A percentile compares a stretch with the other conserved stretches of the same genome.
These are phyloP conservation scores for Coemansia sp. DNA, from an alignment of 192 early-diverging fungal genomes.

Conservation along the genomic window DNA sequence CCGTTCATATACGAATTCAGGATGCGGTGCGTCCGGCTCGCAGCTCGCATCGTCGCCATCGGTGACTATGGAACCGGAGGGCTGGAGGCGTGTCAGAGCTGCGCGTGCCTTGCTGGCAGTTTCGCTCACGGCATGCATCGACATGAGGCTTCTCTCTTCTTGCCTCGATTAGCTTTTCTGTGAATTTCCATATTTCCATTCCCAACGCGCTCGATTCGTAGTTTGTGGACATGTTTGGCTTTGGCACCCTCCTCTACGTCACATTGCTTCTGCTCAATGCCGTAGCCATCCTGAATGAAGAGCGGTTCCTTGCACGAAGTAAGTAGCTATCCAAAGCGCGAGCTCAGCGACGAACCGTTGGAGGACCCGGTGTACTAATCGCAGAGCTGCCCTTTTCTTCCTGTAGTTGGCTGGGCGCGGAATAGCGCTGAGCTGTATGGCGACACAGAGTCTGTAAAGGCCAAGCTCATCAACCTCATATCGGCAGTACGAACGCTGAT, in stretches of 20 bases:
- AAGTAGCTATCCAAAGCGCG: slow-evolving; percentile 22
- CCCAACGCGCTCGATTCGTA: neutral
- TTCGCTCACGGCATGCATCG: neutral
- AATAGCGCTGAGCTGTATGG: slow-evolving; percentile 63
- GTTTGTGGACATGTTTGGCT: slow-evolving; percentile 54
- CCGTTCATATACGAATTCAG: too few species aligned
- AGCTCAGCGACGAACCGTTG: neutral
- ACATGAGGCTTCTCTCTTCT: neutral
- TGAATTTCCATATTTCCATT: neutral
- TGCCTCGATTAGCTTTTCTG: neutral
- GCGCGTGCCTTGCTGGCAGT: neutral
- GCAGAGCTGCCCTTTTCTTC: neutral
- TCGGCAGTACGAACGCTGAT: slow-evolving; percentile 86
- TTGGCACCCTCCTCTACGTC: slow-evolving; percentile 79
- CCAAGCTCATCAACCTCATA: slow-evolving; percentile 82
- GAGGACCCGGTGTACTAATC: neutral
- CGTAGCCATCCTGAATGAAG: slow-evolving; percentile 86
- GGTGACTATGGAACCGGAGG: neutral
- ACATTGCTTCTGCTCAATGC: slow-evolving; percentile 82
- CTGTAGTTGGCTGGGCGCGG: slow-evolving; percentile 68
- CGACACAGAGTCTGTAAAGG: slow-evolving; percentile 68
- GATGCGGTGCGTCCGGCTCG: neutral
- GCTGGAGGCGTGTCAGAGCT: neutral
- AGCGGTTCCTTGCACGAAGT: slow-evolving; percentile 90
- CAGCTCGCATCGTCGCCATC: neutral